These are phyloP conservation scores for Rhypophila decipiens DNA, from an alignment of 495 filamentous ascomycete species.

Conservation along the genomic window DNA sequence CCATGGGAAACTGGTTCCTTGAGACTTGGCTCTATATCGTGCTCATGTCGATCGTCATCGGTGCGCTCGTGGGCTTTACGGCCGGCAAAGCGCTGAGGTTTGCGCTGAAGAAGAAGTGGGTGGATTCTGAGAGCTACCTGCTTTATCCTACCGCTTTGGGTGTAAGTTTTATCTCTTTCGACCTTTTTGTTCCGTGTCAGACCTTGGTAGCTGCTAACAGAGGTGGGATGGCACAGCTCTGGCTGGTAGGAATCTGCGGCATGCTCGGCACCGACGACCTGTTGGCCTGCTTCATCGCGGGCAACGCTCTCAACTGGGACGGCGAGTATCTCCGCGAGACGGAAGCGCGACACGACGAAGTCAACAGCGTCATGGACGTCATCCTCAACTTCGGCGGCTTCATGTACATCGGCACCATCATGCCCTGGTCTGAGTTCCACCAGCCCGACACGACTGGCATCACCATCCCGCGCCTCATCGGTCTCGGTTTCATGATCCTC, in stretches of 20 bases:
- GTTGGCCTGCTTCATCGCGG: slow-evolving; percentile 86
- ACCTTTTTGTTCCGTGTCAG: slow-evolving; percentile 5
- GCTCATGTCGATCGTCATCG: slow-evolving; percentile 49
- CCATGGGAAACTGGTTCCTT: slow-evolving; percentile 70
- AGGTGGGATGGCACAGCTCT: slow-evolving; percentile 31
- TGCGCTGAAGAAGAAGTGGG: slow-evolving; percentile 54
- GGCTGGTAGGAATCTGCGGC: slow-evolving; percentile 74
- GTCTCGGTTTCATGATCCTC: slow-evolving; percentile 68
- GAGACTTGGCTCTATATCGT: slow-evolving; percentile 72
- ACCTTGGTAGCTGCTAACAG: too few species aligned
- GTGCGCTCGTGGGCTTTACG: slow-evolving; percentile 58
- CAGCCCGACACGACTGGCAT: slow-evolving; percentile 26
- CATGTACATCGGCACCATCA: slow-evolving; percentile 78
- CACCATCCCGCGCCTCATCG: slow-evolving; percentile 53
- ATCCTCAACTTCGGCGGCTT: slow-evolving; percentile 70
- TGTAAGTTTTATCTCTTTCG: too few species aligned
- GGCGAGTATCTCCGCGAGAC: slow-evolving; percentile 84
- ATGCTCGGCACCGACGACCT: slow-evolving; percentile 84
- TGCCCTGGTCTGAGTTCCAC: slow-evolving; percentile 58
- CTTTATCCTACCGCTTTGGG: slow-evolving; percentile 81
- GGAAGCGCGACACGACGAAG: slow-evolving; percentile 58
- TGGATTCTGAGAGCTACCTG: slow-evolving; percentile 79
- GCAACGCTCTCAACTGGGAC: slow-evolving; percentile 78
- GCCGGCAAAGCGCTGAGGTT: slow-evolving; percentile 55
- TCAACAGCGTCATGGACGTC: slow-evolving; percentile 79